Percentiles rank a stretch among this genome's conserved stretches.
Evolutionary conservation across 495 filamentous ascomycete species (phyloP).

Genomic region (Xanthoparmelia taractica): DNA sequence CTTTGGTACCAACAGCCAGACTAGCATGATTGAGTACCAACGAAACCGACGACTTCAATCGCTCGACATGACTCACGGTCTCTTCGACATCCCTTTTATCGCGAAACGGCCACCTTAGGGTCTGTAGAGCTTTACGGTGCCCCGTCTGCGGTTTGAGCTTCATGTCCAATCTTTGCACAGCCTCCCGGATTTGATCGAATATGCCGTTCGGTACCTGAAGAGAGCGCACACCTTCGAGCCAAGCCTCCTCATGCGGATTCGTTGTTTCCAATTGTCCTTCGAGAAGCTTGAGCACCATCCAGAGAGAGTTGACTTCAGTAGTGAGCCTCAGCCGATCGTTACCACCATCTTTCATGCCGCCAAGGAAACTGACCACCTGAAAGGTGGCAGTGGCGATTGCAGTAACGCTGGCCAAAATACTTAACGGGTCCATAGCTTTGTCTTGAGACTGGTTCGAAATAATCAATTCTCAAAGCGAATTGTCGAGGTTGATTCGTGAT

Average conservation of each 20-base stretch:
- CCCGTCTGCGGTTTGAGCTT: constrained; percentile 19
- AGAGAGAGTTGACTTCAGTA: constrained; percentile 20
- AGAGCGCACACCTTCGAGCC: constrained; percentile 17
- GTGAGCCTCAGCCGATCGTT: constrained; percentile 19
- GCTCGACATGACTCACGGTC: constrained; percentile 13
- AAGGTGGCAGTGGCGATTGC: constrained; percentile 17
- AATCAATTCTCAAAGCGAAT: not conserved
- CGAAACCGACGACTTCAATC: constrained; percentile 17
- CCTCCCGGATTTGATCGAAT: constrained; percentile 17
- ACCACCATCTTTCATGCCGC: constrained; percentile 20
- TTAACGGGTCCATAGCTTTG: constrained; percentile 12
- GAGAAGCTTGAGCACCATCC: constrained; percentile 21
- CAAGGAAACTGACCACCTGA: constrained; percentile 18
- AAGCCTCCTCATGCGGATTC: constrained; percentile 16
- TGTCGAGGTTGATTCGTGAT: not conserved
- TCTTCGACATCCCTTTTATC: constrained; percentile 20
- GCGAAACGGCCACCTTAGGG: constrained; percentile 18
- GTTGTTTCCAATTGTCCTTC: constrained; percentile 14
- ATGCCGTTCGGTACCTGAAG: constrained; percentile 15
- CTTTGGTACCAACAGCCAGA: constrained; percentile 17
- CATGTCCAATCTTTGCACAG: constrained; percentile 7
- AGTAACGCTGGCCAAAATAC: constrained; percentile 13
- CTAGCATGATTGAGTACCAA: constrained; percentile 16
- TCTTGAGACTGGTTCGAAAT: not conserved
- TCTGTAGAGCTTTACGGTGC: constrained; percentile 20